Base-by-base conservation (phyloP, 805 yeast genomes). In the Metschnikowia arizonensis region DNA sequence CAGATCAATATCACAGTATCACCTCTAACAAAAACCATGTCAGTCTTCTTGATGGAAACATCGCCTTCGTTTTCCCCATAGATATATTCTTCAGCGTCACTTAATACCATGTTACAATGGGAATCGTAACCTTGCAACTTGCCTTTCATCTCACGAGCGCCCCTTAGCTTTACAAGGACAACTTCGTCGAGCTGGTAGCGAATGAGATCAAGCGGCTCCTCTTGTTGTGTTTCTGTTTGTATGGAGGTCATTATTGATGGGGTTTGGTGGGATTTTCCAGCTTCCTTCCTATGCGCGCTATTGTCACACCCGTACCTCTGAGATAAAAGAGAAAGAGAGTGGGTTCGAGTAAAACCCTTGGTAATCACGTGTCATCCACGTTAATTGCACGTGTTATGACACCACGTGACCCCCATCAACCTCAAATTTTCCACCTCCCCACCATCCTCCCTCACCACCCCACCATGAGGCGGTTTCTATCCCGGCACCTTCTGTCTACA, bases 1-100 rank as follows among this genome's bases (percentile, higher is more conserved):
- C 85, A 81, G 44, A 93, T 83, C 55, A 90, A 75, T 41, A 95
- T 88, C 35, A 93, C 98, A 2, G 95, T 82, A 66, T 93, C 99
- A n/a, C 99, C 99, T 70, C 99, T 83, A 12, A 93, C 90, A 67
- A 91, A 91, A 34, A 93, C 82, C 89, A 93, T 87, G 45, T 88
- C 96, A 14, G 88, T 77, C 50, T 76, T 75, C 59, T 82, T 85
- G 15, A 68, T 69, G n/a, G 52, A 57, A 2, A 69, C 68, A 37
- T 73, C 75, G 25, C 64, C 60, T 3, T 68, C 77, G n/a, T 50
- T 56, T 3, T 73, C 78, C 31, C 73, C 72, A 62, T 78, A 87
- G 31, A 90, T 81, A 1, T 85, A 86, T 61, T 93, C 99, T 44
- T 76, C 78, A 6, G 96, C 97, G 57, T 93, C 95, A 55, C 97